phyloP scores from a whole-genome alignment of 1,284 basidiomycete species.

The Spongiforma sp. region DNA sequence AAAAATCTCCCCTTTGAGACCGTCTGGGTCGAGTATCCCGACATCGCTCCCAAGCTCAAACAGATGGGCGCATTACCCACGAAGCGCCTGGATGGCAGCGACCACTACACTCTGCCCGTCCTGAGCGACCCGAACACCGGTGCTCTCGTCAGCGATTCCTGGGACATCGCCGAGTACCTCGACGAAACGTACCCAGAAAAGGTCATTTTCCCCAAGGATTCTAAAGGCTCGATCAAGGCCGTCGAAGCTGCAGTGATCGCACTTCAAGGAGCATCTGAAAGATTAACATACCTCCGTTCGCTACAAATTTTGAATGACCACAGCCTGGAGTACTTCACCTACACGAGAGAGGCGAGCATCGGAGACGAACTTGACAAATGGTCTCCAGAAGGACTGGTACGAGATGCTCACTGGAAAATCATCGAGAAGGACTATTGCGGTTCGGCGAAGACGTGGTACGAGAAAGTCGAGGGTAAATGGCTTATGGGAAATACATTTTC shows the following conservation, averaged over 20 bases:
- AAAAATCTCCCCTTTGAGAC: slow-evolving; percentile 37
- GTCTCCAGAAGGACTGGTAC: slow-evolving; percentile 30
- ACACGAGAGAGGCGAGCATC: slow-evolving; percentile 1
- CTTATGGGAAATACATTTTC: slow-evolving; percentile 35
- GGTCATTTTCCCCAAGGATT: slow-evolving; percentile 41
- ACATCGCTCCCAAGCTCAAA: slow-evolving; percentile 33
- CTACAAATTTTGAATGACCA: slow-evolving; percentile 27
- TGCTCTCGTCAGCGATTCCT: slow-evolving; percentile 42
- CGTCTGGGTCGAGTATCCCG: slow-evolving; percentile 36
- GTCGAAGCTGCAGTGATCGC: slow-evolving; percentile 27
- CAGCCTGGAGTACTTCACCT: slow-evolving; percentile 20
- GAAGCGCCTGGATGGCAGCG: slow-evolving; percentile 13
- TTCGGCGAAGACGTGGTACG: slow-evolving; percentile 27
- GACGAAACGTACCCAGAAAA: slow-evolving; percentile 49
- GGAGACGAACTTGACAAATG: slow-evolving; percentile 21
- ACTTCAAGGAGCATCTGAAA: background rate
- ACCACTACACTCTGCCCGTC: slow-evolving; percentile 39
- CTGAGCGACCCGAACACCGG: slow-evolving; percentile 40
- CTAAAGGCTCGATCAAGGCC: slow-evolving; percentile 37
- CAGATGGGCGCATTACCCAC: slow-evolving; percentile 32
- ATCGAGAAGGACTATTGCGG: slow-evolving; percentile 18
- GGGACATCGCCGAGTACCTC: slow-evolving; percentile 47
- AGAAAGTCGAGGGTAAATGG: slow-evolving; percentile 26
- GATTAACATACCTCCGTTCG: slow-evolving; percentile 20
- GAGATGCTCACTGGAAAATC: slow-evolving; percentile 26